Conservation (phyloP, 2,329 filamentous ascomycete species). For the Hirsutella rhossiliensis region DNA sequence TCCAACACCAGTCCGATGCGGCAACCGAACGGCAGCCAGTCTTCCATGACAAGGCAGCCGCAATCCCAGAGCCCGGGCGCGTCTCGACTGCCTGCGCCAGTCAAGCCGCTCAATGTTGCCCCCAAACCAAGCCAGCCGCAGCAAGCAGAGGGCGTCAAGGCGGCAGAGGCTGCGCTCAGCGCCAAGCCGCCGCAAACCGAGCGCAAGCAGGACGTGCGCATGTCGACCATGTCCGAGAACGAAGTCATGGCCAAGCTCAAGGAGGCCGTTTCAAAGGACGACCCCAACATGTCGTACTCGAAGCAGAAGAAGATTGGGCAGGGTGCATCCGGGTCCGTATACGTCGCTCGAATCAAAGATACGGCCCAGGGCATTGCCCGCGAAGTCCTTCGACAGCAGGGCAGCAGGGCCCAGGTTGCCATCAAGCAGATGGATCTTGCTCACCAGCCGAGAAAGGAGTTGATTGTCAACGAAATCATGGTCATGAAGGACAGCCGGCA, state of each 20-base stretch:
- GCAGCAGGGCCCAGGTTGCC: constrained; percentile 76
- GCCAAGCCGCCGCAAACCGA: constrained; percentile 64
- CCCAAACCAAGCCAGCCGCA: constrained; percentile 44
- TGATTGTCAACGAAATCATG: constrained; percentile 99
- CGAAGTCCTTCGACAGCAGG: constrained; percentile 67
- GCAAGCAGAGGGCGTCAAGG: constrained; percentile 61
- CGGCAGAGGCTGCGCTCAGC: constrained; percentile 79
- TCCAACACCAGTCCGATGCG: constrained; percentile 41
- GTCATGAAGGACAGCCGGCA: constrained; percentile 99
- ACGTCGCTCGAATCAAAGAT: constrained; percentile 92
- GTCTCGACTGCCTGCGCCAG: constrained; percentile 44
- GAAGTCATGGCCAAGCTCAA: constrained; percentile 96
- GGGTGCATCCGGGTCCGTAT: constrained; percentile 93
- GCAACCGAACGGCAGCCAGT: constrained; percentile 41
- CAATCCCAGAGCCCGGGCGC: constrained; percentile 31
- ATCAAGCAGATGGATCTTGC: constrained; percentile 99
- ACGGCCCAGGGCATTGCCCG: constrained; percentile 75
- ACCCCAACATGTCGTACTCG: constrained; percentile 88
- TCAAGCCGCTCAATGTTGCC: constrained; percentile 71
- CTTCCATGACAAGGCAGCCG: constrained; percentile 34
- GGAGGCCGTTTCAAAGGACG: constrained; percentile 90
- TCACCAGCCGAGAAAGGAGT: constrained; percentile 90
- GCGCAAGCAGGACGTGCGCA: constrained; percentile 84
- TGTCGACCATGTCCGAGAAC: constrained; percentile 95
- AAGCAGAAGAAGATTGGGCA: constrained; percentile 99